Evolutionary conservation across 2,329 filamentous ascomycete genomes (phyloP).

Genomic region (Chaetomium olivaceum): DNA sequence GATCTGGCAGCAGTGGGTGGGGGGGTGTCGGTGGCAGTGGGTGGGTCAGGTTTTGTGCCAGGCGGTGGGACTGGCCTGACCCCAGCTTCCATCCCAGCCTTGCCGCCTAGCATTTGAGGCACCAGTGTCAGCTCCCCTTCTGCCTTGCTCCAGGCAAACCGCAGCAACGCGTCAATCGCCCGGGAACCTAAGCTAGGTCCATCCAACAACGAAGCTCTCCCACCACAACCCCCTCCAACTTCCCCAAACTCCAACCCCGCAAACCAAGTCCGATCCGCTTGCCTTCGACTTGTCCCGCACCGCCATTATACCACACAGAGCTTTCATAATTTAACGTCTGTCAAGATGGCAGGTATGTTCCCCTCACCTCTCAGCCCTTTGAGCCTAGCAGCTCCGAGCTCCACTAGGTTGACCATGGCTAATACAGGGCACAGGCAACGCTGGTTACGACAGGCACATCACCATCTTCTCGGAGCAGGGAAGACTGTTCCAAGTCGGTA

Average conservation of each 20-base stretch:
- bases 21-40: neutral
- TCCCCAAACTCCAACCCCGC: conserved; percentile 11
- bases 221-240: conserved; percentile 26
- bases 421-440: conserved; percentile 30
- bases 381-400: conserved; percentile 23
- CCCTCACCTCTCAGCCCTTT: conserved; percentile 15
- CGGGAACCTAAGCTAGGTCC: conserved; percentile 28
- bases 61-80: neutral
- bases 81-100: neutral
- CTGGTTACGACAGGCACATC: conserved; percentile 88
- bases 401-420: conserved; percentile 24
- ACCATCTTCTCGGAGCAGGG: conserved; percentile 99
- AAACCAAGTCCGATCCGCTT: neutral
- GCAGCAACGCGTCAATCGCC: conserved; percentile 40
- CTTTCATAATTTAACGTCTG: conserved; percentile 10
- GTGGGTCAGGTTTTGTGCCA: neutral
- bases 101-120: conserved; percentile 28
- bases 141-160: conserved; percentile 40
- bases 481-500: conserved; percentile 98
- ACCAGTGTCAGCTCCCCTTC: conserved; percentile 18
- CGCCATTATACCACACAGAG: conserved; percentile 5
- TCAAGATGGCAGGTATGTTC: conserved; percentile 35
- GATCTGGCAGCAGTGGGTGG: neutral
- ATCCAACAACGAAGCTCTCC: conserved; percentile 36
- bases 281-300: neutral